Percentiles rank a stretch among this genome's conserved stretches.
Evolutionary conservation across 768 basidiomycete genomes (phyloP).

Genomic region (Naganishia onofrii): DNA sequence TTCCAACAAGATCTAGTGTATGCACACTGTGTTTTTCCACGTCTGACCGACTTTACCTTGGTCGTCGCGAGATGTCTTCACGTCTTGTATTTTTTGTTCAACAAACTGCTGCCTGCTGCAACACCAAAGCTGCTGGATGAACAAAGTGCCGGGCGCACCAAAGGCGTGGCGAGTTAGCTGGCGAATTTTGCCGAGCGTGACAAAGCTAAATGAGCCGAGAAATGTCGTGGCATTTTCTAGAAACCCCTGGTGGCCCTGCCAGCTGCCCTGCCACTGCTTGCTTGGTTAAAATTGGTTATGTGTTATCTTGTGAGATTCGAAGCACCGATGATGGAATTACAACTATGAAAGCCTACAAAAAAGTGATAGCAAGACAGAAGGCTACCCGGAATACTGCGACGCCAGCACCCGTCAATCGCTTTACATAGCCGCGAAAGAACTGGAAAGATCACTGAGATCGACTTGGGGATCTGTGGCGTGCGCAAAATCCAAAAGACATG

Average conservation of each 20-base stretch:
- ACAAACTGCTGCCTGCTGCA: too few relatives aligned
- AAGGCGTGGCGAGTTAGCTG: not conserved
- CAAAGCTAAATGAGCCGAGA: not conserved
- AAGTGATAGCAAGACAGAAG: not conserved
- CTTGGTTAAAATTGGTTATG: too few relatives aligned
- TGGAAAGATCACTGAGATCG: slow-evolving; percentile 33
- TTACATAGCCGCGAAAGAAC: slow-evolving; percentile 25
- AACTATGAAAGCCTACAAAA: not conserved
- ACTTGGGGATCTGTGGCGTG: slow-evolving; percentile 30
- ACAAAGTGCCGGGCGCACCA: not conserved
- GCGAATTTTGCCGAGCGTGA: slow-evolving; percentile 4
- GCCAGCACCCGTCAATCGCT: not conserved
- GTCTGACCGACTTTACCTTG: not conserved
- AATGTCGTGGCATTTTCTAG: slow-evolving; percentile 1
- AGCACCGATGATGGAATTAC: not conserved
- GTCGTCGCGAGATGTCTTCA: not conserved
- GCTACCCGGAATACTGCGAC: not conserved
- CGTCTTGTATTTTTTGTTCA: slow-evolving; percentile 3
- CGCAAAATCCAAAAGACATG: not conserved
- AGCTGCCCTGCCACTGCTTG: too few relatives aligned
- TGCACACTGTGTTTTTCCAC: not conserved
- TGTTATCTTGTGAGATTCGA: too few relatives aligned
- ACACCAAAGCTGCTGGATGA: not conserved
- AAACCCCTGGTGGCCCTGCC: too few relatives aligned
- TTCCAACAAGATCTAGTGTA: not conserved